Conservation (phyloP, 345 rosid genomes). For the Raphanus sativus region DNA sequence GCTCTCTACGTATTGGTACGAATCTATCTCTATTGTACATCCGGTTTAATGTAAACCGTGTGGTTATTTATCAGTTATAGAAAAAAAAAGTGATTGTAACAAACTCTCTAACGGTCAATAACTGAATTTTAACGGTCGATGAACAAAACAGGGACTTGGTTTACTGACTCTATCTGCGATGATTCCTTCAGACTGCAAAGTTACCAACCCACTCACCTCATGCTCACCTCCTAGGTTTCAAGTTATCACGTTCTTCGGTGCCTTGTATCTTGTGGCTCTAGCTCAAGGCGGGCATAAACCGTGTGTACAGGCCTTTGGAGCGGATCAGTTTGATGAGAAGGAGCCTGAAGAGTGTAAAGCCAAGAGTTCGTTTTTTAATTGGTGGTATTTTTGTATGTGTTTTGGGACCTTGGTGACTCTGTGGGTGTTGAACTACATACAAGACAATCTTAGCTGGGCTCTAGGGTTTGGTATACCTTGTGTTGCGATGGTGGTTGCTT, state of each 20-base stretch:
- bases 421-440: conserved; percentile 53
- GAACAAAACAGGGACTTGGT: conserved; percentile 51
- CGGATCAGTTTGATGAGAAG: conserved; percentile 79
- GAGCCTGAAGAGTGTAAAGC: conserved; percentile 52
- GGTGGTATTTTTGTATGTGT: conserved; percentile 75
- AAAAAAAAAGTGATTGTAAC: background rate
- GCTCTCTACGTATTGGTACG: conserved; percentile 46
- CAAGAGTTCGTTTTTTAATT: conserved; percentile 75
- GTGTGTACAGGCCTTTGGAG: conserved; percentile 88
- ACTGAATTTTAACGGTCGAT: conserved; percentile 4
- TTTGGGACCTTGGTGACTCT: conserved; percentile 42
- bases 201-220: conserved; percentile 33
- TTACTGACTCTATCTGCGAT: conserved; percentile 66
- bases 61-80: background rate
- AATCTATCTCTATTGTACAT: background rate
- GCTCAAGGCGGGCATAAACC: conserved; percentile 88
- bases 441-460: conserved; percentile 78
- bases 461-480: conserved; percentile 78
- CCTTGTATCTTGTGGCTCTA: conserved; percentile 63
- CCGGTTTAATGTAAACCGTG: background rate
- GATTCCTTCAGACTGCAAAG: conserved; percentile 48
- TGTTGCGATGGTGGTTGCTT: conserved; percentile 53
- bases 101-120: background rate
- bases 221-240: conserved; percentile 41
- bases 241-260: conserved; percentile 44